A percentile compares a stretch with the other conserved stretches of the same genome.
These are phyloP conservation scores for Acacia pycnantha DNA, from an alignment of 331 rosid genomes.

Conservation along the genomic window DNA sequence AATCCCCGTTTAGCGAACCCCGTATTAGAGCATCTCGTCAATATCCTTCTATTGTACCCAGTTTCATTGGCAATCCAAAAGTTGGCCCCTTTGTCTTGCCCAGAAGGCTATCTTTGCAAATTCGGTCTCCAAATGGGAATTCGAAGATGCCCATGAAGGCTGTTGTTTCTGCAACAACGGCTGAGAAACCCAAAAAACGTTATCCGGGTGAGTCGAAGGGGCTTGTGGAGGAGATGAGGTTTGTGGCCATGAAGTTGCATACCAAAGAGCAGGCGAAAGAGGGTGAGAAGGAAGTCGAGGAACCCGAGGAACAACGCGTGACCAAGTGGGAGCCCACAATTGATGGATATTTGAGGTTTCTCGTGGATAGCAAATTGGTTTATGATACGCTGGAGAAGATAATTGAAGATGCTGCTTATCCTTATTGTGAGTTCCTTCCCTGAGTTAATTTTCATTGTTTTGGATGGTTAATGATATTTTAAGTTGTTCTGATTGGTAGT, in stretches of 20 bases:
- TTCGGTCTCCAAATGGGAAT: not conserved
- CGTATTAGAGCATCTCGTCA: constrained; percentile 13
- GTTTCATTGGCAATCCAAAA: not conserved
- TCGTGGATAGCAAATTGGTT: constrained; percentile 84
- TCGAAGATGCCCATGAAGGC: constrained; percentile 38
- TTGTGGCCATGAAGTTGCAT: constrained; percentile 94
- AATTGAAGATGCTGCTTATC: constrained; percentile 60
- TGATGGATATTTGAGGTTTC: constrained; percentile 82
- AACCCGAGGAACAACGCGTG: constrained; percentile 70
- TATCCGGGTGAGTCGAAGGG: constrained; percentile 93
- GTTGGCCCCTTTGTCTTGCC: constrained; percentile 33
- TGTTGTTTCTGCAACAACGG: constrained; percentile 63
- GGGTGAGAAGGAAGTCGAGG: constrained; percentile 75
- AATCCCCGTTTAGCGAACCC: constrained; percentile 35
- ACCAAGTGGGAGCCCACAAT: constrained; percentile 76
- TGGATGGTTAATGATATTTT: not conserved
- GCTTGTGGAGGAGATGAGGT: constrained; percentile 99
- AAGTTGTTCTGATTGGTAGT: not conserved
- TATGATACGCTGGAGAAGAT: constrained; percentile 82
- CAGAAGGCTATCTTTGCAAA: constrained; percentile 8
- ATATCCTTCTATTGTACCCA: not conserved
- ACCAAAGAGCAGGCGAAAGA: constrained; percentile 92
- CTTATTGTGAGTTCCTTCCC: constrained; percentile 56
- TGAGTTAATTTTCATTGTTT: not conserved
- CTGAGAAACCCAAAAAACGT: constrained; percentile 70